Base-by-base conservation (phyloP, 257 asterid species). In the Thymus mandschuricus region DNA sequence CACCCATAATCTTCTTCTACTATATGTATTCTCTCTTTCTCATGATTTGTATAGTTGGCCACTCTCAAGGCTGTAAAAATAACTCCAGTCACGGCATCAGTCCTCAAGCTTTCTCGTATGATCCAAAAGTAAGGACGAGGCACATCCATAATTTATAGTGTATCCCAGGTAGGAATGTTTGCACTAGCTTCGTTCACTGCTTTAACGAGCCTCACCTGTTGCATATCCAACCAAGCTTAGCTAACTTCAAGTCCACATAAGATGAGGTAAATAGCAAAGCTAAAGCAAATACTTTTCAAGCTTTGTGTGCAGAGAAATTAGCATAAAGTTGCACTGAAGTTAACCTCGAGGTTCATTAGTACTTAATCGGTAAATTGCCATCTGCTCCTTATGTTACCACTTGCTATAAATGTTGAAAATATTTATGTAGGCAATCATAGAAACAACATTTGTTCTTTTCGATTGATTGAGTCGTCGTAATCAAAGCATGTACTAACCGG, bases 121-220 rank as follows among this genome's bases (percentile, higher is more conserved):
- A 69, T 59, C 46, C 48, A 49, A 69, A 49, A 69, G 15, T 6
- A 58, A 62, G 43, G 28, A 65, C 70, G 28, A 44, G 69, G 43
- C 77, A 33, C 69, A 46, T 67, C 59, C 58, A 29, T 46, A 46
- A 43, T 67, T 76, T 77, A 83, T 63, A 67, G 33, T 13, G 84
- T 80, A 6, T 88, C 96, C 98, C 98, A 93, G 72, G 78, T 80
- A 13, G 98, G 98, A 73, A 91, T 87, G 80, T 91, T 87, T 43
- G 93, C 92, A 66, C 85, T 82, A 15, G 98, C 98, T 83, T 93
- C 98, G 11, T 93, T 93, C 69, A 91, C 96, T 60, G 88, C 85
- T 83, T 84, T 83, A 70, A 91, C 98, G 73, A 93, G 96, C 79
- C 89, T 85, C 81, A 91, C 96, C 97, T 93, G 87, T 71, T 9